Conservation (phyloP, 805 yeast species). For the Saccharomycopsis sp. region DNA sequence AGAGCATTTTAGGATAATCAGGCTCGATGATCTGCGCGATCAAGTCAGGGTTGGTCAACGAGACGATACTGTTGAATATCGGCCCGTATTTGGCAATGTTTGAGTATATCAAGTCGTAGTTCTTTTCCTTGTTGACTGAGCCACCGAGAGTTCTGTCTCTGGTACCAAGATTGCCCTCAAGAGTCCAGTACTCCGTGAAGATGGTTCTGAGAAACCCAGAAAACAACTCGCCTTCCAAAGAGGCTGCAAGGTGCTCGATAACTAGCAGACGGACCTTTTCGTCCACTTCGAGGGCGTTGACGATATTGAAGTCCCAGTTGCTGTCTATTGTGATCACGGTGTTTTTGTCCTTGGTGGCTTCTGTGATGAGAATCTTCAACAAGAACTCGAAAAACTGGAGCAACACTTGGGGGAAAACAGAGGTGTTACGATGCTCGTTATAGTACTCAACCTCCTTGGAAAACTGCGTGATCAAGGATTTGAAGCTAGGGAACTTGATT, state of each 20-base stretch:
- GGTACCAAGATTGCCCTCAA: slow-evolving; percentile 24
- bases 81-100: slow-evolving; percentile 19
- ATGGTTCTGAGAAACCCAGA: slow-evolving; percentile 29
- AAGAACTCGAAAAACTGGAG: slow-evolving; percentile 44
- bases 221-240: slow-evolving; percentile 24
- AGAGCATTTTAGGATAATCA: neutral
- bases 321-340: slow-evolving; percentile 63
- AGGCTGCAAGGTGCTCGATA: slow-evolving; percentile 23
- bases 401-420: slow-evolving; percentile 28
- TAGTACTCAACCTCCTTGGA: slow-evolving; percentile 26
- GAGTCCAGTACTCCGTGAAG: slow-evolving; percentile 29
- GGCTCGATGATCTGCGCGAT: slow-evolving; percentile 10
- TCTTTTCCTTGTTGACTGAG: neutral
- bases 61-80: slow-evolving; percentile 25
- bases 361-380: slow-evolving; percentile 56
- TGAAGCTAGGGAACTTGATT: slow-evolving; percentile 50
- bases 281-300: slow-evolving; percentile 63
- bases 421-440: slow-evolving; percentile 24
- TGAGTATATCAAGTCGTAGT: slow-evolving; percentile 7
- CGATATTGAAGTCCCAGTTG: slow-evolving; percentile 65
- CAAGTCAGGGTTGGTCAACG: slow-evolving; percentile 24
- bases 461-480: slow-evolving; percentile 31
- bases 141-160: neutral
- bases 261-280: slow-evolving; percentile 36
- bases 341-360: slow-evolving; percentile 43